Percentiles rank a stretch among this genome's conserved stretches.
Evolutionary conservation across 2,329 filamentous ascomycete species (phyloP).

Genomic region (Cercospora sp.): DNA sequence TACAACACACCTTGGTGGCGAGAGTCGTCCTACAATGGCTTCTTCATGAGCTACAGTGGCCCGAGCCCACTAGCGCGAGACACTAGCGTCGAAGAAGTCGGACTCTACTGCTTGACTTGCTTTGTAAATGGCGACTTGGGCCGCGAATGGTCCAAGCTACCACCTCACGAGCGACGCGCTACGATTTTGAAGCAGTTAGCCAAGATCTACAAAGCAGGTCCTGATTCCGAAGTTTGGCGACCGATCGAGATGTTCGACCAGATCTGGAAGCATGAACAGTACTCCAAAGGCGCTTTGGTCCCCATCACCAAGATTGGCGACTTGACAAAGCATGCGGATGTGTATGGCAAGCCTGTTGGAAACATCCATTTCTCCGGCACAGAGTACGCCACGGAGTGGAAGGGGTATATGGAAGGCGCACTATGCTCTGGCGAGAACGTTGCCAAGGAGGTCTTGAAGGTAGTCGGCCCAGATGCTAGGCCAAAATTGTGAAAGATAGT

Average conservation of each 20-base stretch:
- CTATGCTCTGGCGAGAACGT: constrained; percentile 12
- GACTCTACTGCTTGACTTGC: constrained; percentile 10
- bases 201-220: constrained; percentile 5
- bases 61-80: constrained; percentile 6
- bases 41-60: constrained; percentile 9
- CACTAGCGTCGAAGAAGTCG: constrained; percentile 5
- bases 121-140: constrained; percentile 9
- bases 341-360: constrained; percentile 9
- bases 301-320: constrained; percentile 3
- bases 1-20: constrained; percentile 14
- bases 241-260: constrained; percentile 12
- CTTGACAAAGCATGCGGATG: constrained; percentile 10
- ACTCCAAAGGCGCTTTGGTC: constrained; percentile 6
- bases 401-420: constrained; percentile 20
- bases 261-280: constrained; percentile 11
- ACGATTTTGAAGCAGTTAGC: constrained; percentile 12
- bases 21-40: constrained; percentile 8
- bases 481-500: not conserved
- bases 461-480: constrained; percentile 2
- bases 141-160: constrained; percentile 8
- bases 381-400: constrained; percentile 16
- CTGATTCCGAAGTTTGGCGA: constrained; percentile 6
- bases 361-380: constrained; percentile 19
- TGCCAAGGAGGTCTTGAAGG: constrained; percentile 6
- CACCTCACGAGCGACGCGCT: constrained; percentile 6